Percentiles rank a stretch among this genome's conserved stretches.
Conservation (phyloP, 352 stramenopile genomes). For the Blastocystis sp. region DNA sequence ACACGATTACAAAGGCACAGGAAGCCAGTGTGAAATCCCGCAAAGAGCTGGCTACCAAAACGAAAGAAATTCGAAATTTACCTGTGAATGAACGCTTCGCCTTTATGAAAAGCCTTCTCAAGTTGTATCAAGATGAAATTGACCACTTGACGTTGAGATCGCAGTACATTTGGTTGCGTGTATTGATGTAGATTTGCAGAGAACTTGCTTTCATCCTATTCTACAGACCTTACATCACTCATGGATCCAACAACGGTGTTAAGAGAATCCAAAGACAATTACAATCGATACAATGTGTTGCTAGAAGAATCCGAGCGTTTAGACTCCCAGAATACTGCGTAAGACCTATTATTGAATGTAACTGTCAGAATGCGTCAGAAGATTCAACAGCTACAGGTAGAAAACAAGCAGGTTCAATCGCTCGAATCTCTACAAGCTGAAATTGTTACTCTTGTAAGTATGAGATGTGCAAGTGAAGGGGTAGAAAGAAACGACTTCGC, state of each 20-base stretch:
- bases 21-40: constrained; percentile 26
- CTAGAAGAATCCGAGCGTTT: constrained; percentile 25
- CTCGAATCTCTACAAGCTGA: background rate
- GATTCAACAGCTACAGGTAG: background rate
- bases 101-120: constrained; percentile 40
- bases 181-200: constrained; percentile 41
- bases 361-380: constrained; percentile 27
- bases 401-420: background rate
- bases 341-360: too few species aligned
- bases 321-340: constrained; percentile 29
- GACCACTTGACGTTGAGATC: constrained; percentile 30
- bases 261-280: constrained; percentile 3
- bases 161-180: background rate
- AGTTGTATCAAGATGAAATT: constrained; percentile 39
- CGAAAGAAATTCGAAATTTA: constrained; percentile 14
- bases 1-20: constrained; percentile 42
- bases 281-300: background rate
- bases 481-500: background rate
- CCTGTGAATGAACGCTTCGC: background rate
- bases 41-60: constrained; percentile 39
- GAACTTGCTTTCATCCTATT: constrained; percentile 30
- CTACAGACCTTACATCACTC: background rate
- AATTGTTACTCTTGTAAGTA: background rate
- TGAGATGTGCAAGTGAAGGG: background rate
- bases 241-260: background rate